phyloP scores from a whole-genome alignment of 129 eudicot genomes.

The Rutidosis leptorrhynchoides region DNA sequence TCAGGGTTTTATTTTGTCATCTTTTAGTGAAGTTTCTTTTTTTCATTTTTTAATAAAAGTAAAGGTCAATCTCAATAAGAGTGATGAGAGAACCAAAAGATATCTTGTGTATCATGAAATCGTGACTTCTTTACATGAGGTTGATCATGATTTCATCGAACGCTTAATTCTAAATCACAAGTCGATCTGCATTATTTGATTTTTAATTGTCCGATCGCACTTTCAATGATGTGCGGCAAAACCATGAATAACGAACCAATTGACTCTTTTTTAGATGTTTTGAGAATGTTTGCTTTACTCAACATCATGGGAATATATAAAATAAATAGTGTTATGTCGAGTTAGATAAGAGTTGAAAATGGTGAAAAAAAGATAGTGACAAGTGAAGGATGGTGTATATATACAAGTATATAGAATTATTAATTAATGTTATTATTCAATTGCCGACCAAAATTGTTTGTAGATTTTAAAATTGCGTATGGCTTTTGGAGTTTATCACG shows the following conservation, averaged over 20 bases:
- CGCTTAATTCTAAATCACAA: no score
- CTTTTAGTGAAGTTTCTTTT: background rate
- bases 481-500: constrained; percentile 30
- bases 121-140: no score
- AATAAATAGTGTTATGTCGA: background rate
- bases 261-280: background rate
- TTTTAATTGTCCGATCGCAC: no score
- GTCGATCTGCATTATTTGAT: no score
- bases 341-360: background rate
- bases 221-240: no score
- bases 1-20: background rate
- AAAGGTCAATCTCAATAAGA: background rate
- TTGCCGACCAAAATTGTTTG: constrained; percentile 24
- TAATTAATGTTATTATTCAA: background rate
- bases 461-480: constrained; percentile 13
- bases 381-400: constrained; percentile 7
- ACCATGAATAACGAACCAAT: background rate
- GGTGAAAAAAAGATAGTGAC: constrained; percentile 2
- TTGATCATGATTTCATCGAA: no score
- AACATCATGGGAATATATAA: background rate
- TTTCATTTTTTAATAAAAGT: background rate
- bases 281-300: background rate
- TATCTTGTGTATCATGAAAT: background rate
- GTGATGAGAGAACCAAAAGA: background rate
- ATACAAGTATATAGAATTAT: background rate